A percentile compares a stretch with the other conserved stretches of the same genome.
Conservation (phyloP, 495 filamentous ascomycete genomes). For the Tetracladium setigerum region DNA sequence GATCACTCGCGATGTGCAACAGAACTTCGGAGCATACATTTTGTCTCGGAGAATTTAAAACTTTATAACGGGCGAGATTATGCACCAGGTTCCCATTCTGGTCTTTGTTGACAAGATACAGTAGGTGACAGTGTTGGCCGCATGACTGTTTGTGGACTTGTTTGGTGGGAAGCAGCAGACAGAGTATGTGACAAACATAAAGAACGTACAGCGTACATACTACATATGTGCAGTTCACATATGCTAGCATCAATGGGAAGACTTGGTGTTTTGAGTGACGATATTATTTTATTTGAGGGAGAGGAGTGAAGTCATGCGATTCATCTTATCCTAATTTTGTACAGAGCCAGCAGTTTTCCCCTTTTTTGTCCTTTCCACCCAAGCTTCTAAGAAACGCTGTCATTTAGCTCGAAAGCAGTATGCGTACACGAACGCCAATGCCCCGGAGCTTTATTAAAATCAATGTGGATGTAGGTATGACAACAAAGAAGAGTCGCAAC, state of each 20-base stretch:
- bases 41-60: no score
- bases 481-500: conserved; percentile 24
- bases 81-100: no score
- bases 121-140: no score
- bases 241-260: neutral
- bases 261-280: conserved; percentile 14
- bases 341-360: conserved; percentile 20
- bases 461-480: conserved; percentile 15
- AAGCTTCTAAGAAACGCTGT: conserved; percentile 13
- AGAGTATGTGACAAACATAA: no score
- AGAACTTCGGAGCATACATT: neutral
- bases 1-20: conserved; percentile 13
- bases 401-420: conserved; percentile 14
- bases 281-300: conserved; percentile 22
- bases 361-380: conserved; percentile 16
- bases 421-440: conserved; percentile 18
- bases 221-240: no score
- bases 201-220: no score
- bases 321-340: conserved; percentile 24
- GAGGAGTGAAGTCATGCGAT: neutral
- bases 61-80: no score
- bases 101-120: no score
- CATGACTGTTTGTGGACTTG: no score
- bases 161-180: no score
- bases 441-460: conserved; percentile 22